Conservation (phyloP, 306 rosid species). For the Casuarina cunninghamiana region DNA sequence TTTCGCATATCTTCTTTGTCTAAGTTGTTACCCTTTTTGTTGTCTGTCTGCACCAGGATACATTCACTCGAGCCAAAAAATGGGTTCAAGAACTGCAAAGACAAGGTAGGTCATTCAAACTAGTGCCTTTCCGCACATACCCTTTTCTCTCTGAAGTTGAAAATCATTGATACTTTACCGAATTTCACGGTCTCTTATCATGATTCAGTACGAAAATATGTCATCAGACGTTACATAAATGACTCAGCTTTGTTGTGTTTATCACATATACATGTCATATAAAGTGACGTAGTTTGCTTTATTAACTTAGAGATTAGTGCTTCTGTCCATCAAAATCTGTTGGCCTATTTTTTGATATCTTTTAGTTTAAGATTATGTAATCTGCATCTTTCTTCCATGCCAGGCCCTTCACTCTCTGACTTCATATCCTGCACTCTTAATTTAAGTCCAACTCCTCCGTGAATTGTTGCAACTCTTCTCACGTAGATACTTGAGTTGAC, state of each 20-base stretch:
- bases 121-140: background rate
- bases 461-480: background rate
- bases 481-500: background rate
- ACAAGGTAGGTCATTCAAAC: conserved; percentile 54
- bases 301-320: background rate
- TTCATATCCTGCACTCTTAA: background rate
- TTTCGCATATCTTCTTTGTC: background rate
- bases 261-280: background rate
- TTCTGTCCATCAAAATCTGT: background rate
- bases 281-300: background rate
- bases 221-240: background rate
- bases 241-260: background rate
- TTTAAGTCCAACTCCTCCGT: background rate
- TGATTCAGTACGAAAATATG: background rate
- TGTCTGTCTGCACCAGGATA: conserved; percentile 49
- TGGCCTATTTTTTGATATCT: background rate
- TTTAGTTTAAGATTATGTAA: conserved; percentile 9
- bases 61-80: conserved; percentile 78
- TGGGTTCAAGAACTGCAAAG: conserved; percentile 88
- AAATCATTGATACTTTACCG: background rate
- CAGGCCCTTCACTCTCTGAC: background rate
- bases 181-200: background rate
- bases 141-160: background rate
- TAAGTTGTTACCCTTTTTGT: background rate
- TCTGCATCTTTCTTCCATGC: conserved; percentile 10